Conservation (phyloP, 2,329 filamentous ascomycete species). For the Beauveria medogensis region DNA sequence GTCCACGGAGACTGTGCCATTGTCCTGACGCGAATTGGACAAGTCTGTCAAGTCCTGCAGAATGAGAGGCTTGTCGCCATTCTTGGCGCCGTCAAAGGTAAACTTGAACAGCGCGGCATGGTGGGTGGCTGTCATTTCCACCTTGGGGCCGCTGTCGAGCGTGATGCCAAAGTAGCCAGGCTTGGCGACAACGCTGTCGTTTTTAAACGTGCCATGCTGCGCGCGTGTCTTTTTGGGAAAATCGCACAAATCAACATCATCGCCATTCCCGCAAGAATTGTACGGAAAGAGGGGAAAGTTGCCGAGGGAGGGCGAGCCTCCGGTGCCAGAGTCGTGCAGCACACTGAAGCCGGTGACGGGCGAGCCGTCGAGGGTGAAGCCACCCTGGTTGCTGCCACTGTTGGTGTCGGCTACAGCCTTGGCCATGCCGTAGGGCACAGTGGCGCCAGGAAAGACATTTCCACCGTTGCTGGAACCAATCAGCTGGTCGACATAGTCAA, state of each 20-base stretch:
- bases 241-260: conserved; percentile 53
- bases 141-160: conserved; percentile 47
- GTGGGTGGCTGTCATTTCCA: conserved; percentile 62
- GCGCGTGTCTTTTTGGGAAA: conserved; percentile 43
- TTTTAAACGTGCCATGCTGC: conserved; percentile 36
- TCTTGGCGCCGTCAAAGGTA: conserved; percentile 42
- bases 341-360: conserved; percentile 47
- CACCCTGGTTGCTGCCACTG: conserved; percentile 45
- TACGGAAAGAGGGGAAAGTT: conserved; percentile 69
- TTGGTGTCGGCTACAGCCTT: conserved; percentile 51
- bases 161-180: conserved; percentile 60
- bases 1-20: conserved; percentile 49
- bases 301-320: conserved; percentile 53
- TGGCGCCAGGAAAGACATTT: conserved; percentile 37
- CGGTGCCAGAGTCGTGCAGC: conserved; percentile 52
- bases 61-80: conserved; percentile 45
- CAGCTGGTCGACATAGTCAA: conserved; percentile 29
- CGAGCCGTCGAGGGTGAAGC: conserved; percentile 44
- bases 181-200: conserved; percentile 44
- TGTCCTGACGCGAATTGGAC: conserved; percentile 49
- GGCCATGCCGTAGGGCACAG: conserved; percentile 41
- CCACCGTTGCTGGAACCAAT: conserved; percentile 34
- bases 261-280: conserved; percentile 48
- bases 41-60: conserved; percentile 59
- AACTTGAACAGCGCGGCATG: conserved; percentile 60